Percentiles rank a stretch among this genome's conserved stretches.
phyloP scores from a whole-genome alignment of 1,284 basidiomycete species.

The Malassezia cuniculi region DNA sequence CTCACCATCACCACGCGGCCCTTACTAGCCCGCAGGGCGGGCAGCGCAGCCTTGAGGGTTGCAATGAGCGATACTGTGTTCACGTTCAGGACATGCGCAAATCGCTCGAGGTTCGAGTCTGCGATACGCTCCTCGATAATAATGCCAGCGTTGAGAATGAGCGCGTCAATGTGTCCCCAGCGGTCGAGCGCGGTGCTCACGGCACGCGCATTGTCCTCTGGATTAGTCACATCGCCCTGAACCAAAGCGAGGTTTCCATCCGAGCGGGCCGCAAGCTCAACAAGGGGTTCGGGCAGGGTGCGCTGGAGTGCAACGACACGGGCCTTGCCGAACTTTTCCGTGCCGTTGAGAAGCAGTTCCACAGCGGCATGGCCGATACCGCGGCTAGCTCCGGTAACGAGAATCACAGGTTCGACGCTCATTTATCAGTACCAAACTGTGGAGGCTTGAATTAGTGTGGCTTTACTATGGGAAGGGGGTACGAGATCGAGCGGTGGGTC shows the following conservation, averaged over 20 bases:
- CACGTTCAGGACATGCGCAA: conserved; percentile 55
- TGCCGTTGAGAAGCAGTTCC: conserved; percentile 51
- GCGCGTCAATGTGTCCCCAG: conserved; percentile 57
- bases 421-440: neutral
- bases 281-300: conserved; percentile 55
- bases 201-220: conserved; percentile 54
- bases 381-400: conserved; percentile 43
- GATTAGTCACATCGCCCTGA: conserved; percentile 54
- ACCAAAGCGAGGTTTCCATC: conserved; percentile 46
- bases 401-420: conserved; percentile 20
- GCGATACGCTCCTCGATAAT: conserved; percentile 46
- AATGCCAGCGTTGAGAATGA: conserved; percentile 67
- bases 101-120: conserved; percentile 50
- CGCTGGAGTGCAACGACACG: conserved; percentile 66
- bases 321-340: conserved; percentile 31
- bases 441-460: too few relatives aligned
- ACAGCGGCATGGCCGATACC: conserved; percentile 70
- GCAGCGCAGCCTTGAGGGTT: conserved; percentile 56
- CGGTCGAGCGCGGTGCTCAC: conserved; percentile 54
- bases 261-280: conserved; percentile 48
- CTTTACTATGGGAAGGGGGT: too few relatives aligned
- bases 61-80: conserved; percentile 70
- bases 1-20: conserved; percentile 66
- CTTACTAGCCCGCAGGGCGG: conserved; percentile 52
- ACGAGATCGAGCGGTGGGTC: too few relatives aligned